These are phyloP conservation scores for Nevesoporus exiguus DNA, from an alignment of 768 basidiomycete species.

Conservation along the genomic window DNA sequence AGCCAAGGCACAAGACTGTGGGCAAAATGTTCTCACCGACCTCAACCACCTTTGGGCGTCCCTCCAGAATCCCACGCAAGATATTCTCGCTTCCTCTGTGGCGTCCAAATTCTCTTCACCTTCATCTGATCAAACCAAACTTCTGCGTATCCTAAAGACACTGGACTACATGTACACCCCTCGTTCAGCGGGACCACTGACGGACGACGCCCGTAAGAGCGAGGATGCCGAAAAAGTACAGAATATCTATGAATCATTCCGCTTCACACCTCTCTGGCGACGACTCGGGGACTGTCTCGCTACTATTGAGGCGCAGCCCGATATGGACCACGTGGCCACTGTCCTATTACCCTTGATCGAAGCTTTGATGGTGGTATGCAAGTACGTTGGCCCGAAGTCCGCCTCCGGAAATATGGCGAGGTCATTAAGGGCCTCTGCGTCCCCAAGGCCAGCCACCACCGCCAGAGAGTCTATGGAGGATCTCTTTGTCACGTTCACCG, in stretches of 20 bases:
- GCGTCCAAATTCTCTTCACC: conserved; percentile 91
- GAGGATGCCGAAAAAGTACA: conserved; percentile 80
- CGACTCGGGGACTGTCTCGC: conserved; percentile 86
- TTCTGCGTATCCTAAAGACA: conserved; percentile 92
- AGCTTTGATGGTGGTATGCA: conserved; percentile 97
- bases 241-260: conserved; percentile 87
- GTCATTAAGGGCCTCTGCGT: conserved; percentile 58
- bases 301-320: conserved; percentile 73
- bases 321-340: conserved; percentile 85
- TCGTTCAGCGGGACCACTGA: conserved; percentile 40
- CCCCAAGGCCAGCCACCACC: conserved; percentile 65
- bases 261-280: conserved; percentile 85
- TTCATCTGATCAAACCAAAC: conserved; percentile 94
- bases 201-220: conserved; percentile 36
- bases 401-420: conserved; percentile 44
- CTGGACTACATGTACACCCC: conserved; percentile 95
- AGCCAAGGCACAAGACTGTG: conserved; percentile 83
- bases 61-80: conserved; percentile 53
- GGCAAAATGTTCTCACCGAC: conserved; percentile 67
- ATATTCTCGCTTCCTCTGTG: conserved; percentile 59
- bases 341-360: conserved; percentile 94
- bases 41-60: conserved; percentile 71
- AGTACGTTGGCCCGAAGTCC: conserved; percentile 77
- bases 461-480: conserved; percentile 82
- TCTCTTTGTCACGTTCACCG: conserved; percentile 90